phyloP scores from a whole-genome alignment of 768 basidiomycete genomes.

The Cyclocybe cylindracea region DNA sequence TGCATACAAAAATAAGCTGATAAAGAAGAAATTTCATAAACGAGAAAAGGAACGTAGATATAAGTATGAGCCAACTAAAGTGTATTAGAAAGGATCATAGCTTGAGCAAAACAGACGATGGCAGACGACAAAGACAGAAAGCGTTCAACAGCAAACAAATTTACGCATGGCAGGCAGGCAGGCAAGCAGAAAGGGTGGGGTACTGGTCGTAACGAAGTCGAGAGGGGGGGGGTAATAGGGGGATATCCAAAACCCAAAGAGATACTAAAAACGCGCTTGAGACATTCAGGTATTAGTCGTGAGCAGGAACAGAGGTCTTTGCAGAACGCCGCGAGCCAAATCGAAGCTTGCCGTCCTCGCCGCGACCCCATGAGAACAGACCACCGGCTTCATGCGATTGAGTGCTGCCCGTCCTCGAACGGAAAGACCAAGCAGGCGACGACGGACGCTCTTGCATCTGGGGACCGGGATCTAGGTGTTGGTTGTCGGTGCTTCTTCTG shows the following conservation, averaged over 20 bases:
- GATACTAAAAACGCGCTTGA: too few relatives aligned
- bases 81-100: slow-evolving; percentile 31
- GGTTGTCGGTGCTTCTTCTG: slow-evolving; percentile 44
- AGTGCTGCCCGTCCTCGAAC: slow-evolving; percentile 75
- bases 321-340: slow-evolving; percentile 71
- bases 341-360: slow-evolving; percentile 65
- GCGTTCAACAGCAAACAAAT: not conserved
- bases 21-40: slow-evolving; percentile 16
- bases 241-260: not conserved
- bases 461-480: slow-evolving; percentile 50
- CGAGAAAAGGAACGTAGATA: slow-evolving; percentile 28
- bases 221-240: not conserved
- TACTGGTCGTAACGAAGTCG: slow-evolving; percentile 8
- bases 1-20: slow-evolving; percentile 17
- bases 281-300: slow-evolving; percentile 13
- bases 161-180: not conserved
- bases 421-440: slow-evolving; percentile 86
- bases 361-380: slow-evolving; percentile 68
- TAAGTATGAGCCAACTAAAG: slow-evolving; percentile 17
- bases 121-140: not conserved
- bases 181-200: not conserved
- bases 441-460: slow-evolving; percentile 57
- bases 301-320: slow-evolving; percentile 40
- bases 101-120: slow-evolving; percentile 8
- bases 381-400: slow-evolving; percentile 69